phyloP scores from a whole-genome alignment of 2,329 filamentous ascomycete genomes.

The Monilinia vaccinii-corymbosi region DNA sequence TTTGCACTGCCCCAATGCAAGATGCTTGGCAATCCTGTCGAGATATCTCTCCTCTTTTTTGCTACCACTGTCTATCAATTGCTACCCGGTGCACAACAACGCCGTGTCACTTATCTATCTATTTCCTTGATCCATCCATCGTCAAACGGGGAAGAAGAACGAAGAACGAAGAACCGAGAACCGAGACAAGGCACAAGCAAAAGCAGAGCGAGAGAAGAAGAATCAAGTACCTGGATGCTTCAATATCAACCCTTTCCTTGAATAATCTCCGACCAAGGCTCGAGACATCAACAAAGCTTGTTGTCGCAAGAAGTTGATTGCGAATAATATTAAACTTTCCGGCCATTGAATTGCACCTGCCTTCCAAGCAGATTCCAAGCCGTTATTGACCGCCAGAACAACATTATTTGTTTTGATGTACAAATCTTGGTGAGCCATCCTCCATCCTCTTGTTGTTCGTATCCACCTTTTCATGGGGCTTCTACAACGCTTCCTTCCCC shows the following conservation, averaged over 20 bases:
- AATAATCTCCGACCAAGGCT: not conserved
- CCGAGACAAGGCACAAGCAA: not conserved
- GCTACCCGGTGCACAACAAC: no score
- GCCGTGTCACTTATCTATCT: no score
- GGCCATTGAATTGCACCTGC: not conserved
- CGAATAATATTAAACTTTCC: not conserved
- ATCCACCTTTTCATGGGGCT: not conserved
- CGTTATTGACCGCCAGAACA: not conserved
- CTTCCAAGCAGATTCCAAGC: not conserved
- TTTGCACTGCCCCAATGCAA: slow-evolving; percentile 11
- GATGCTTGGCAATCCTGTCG: not conserved
- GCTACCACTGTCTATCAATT: not conserved
- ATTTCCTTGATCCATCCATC: no score
- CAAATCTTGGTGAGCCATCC: not conserved
- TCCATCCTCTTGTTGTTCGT: not conserved
- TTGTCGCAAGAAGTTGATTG: not conserved
- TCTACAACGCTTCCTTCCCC: not conserved
- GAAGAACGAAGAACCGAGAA: no score
- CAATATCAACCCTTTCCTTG: not conserved
- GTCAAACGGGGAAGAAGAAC: no score
- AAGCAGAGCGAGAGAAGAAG: not conserved
- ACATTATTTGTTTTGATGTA: not conserved
- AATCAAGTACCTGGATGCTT: not conserved
- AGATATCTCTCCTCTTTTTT: not conserved
- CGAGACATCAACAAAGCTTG: not conserved